Percentiles rank a stretch among this genome's conserved stretches.
These are phyloP conservation scores for Skeletonema costatum DNA, from an alignment of 108 stramenopile genomes.

Conservation along the genomic window DNA sequence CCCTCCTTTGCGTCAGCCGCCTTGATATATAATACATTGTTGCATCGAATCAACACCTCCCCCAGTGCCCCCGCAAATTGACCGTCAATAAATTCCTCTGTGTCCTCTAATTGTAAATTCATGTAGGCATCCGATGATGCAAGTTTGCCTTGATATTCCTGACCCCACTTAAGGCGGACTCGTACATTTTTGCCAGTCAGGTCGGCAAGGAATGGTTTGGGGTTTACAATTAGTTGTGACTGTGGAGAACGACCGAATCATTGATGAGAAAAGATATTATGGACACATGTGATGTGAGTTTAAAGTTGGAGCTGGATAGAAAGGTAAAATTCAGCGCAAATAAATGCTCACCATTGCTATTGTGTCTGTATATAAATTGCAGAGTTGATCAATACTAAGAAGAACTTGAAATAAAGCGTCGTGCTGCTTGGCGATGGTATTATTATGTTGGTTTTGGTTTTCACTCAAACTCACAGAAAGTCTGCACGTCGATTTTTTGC, in stretches of 20 bases:
- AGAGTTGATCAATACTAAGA: too few relatives aligned
- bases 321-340: too few relatives aligned
- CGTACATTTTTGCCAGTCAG: slow-evolving; percentile 91
- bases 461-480: too few relatives aligned
- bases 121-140: slow-evolving; percentile 95
- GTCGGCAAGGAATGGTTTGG: slow-evolving; percentile 97
- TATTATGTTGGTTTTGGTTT: too few relatives aligned
- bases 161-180: slow-evolving; percentile 99
- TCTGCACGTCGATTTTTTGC: too few relatives aligned
- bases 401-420: too few relatives aligned
- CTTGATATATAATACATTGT: slow-evolving; percentile 97
- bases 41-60: slow-evolving; percentile 97
- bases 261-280: neutral
- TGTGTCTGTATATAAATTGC: too few relatives aligned
- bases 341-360: too few relatives aligned
- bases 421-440: too few relatives aligned
- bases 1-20: slow-evolving; percentile 50
- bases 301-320: too few relatives aligned
- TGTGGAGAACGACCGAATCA: slow-evolving; percentile 1
- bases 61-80: slow-evolving; percentile 94
- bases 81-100: slow-evolving; percentile 96
- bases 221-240: slow-evolving; percentile 94
- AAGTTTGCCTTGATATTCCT: slow-evolving; percentile 95
- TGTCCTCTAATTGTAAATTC: slow-evolving; percentile 92
- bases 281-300: too few relatives aligned